Evolutionary conservation across 2,329 filamentous ascomycete species (phyloP).

Genomic region (Colletotrichum salicis): DNA sequence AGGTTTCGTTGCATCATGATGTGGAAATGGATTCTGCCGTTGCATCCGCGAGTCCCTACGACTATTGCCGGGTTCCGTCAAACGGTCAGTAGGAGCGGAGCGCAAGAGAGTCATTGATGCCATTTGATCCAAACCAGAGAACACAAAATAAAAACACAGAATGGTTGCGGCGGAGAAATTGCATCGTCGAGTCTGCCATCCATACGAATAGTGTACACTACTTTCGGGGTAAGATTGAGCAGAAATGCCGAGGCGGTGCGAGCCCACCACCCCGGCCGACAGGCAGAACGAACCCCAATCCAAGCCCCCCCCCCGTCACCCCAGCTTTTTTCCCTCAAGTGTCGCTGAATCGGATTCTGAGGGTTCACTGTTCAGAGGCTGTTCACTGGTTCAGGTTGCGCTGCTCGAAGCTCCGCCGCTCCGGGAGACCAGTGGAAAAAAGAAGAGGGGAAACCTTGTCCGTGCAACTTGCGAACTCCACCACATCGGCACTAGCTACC

Average conservation of each 20-base stretch:
- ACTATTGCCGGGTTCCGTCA: too few relatives aligned
- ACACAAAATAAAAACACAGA: neutral
- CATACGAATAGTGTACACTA: neutral
- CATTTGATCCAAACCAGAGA: neutral
- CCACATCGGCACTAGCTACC: conserved; percentile 7
- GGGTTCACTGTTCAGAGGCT: too few relatives aligned
- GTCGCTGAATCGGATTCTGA: conserved; percentile 8
- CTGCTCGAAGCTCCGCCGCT: neutral
- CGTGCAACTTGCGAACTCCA: neutral
- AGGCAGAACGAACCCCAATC: neutral
- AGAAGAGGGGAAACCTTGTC: neutral
- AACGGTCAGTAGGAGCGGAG: neutral
- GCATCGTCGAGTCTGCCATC: neutral
- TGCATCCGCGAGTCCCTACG: neutral
- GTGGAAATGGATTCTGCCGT: neutral
- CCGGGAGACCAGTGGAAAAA: neutral
- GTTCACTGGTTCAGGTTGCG: neutral
- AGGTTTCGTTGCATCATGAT: neutral
- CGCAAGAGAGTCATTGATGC: neutral
- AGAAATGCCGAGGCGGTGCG: conserved; percentile 25
- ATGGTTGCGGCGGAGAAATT: conserved; percentile 24
- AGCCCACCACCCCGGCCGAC: neutral
- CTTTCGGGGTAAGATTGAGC: conserved; percentile 27
- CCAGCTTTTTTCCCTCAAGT: neutral
- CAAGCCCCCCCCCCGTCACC: neutral